These are phyloP conservation scores for Vigna nakashimae DNA, from an alignment of 306 rosid genomes.

Conservation along the genomic window DNA sequence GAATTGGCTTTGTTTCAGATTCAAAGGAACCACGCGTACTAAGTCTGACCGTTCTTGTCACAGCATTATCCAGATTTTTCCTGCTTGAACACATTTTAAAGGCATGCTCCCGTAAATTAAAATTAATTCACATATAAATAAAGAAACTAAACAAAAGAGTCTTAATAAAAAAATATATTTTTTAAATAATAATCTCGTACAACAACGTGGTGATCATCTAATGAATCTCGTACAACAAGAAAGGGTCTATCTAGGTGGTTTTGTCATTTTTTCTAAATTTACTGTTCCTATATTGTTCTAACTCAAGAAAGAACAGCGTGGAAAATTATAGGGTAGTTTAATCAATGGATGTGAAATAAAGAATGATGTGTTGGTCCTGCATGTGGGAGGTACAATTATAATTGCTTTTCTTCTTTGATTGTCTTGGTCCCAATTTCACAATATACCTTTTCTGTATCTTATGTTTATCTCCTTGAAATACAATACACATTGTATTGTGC, in stretches of 20 bases:
- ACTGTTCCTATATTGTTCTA: neutral
- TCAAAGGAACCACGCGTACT: neutral
- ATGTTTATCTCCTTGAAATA: no score
- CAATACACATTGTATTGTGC: no score
- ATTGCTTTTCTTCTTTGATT: neutral
- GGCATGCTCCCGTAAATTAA: no score
- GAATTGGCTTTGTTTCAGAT: neutral
- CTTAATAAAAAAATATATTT: no score
- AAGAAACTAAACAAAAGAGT: no score
- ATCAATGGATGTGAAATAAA: neutral
- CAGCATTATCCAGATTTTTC: neutral
- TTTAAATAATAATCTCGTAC: no score
- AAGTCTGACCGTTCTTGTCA: neutral
- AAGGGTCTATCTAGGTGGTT: neutral
- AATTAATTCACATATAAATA: no score
- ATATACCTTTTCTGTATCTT: neutral
- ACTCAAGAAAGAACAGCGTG: neutral
- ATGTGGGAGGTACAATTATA: constrained; percentile 1
- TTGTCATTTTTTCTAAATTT: neutral
- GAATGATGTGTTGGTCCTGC: constrained; percentile 11
- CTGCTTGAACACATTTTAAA: neutral
- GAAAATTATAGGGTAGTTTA: neutral
- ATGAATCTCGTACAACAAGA: no score
- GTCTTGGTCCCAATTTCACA: neutral
- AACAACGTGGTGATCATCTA: no score